A percentile compares a stretch with the other conserved stretches of the same genome.
phyloP scores from a whole-genome alignment of 192 early-diverging fungal species.

The Diversispora epigaea region DNA sequence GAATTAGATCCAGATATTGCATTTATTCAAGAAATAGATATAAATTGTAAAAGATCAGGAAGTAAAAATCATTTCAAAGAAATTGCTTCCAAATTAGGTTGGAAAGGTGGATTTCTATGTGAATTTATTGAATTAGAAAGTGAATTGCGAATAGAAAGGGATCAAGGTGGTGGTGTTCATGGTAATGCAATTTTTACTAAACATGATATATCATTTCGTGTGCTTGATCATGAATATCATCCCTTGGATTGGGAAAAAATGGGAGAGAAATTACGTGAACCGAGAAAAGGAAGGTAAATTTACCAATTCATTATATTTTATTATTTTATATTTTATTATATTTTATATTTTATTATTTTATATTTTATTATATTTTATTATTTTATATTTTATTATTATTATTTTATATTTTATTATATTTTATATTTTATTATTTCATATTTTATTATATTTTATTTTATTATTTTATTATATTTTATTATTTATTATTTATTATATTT shows the following conservation, averaged over 20 bases:
- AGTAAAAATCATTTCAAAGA: slow-evolving; percentile 59
- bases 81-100: slow-evolving; percentile 56
- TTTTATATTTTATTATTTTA: too few relatives aligned
- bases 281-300: slow-evolving; percentile 58
- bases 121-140: slow-evolving; percentile 75
- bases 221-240: slow-evolving; percentile 66
- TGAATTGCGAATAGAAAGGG: slow-evolving; percentile 49
- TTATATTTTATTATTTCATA: neutral
- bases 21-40: slow-evolving; percentile 77
- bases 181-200: slow-evolving; percentile 75
- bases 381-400: neutral
- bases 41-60: slow-evolving; percentile 68
- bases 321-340: neutral
- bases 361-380: slow-evolving; percentile 1
- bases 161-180: slow-evolving; percentile 78
- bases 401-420: neutral
- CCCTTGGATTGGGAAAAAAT: slow-evolving; percentile 70
- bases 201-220: slow-evolving; percentile 60
- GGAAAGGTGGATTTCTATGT: slow-evolving; percentile 66
- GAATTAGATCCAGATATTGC: slow-evolving; percentile 68
- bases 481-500: too few relatives aligned
- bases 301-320: neutral
- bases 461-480: neutral
- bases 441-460: neutral
- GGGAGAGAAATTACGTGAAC: slow-evolving; percentile 61